Percentiles rank a stretch among this genome's conserved stretches.
These are phyloP conservation scores for Amphirosellinia nigrospora DNA, from an alignment of 495 filamentous ascomycete species.

Conservation along the genomic window DNA sequence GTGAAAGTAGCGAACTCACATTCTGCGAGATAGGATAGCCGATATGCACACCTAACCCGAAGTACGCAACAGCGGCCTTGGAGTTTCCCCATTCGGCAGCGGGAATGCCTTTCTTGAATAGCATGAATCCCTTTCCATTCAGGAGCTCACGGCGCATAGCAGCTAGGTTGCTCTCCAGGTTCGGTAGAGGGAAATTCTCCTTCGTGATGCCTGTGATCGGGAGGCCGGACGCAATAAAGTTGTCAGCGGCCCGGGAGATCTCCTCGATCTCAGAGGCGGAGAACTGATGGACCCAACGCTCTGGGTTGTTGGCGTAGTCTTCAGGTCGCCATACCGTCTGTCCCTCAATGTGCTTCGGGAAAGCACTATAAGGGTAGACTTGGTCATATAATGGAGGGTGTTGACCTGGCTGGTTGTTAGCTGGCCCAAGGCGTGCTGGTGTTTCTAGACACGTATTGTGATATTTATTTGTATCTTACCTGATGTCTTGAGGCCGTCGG, in stretches of 20 bases:
- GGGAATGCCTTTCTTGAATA: conserved; percentile 89
- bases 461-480: conserved; percentile 27
- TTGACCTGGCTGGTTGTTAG: conserved; percentile 61
- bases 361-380: conserved; percentile 71
- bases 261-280: conserved; percentile 70
- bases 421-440: background rate
- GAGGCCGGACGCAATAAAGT: conserved; percentile 64
- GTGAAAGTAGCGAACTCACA: conserved; percentile 32
- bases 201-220: conserved; percentile 79
- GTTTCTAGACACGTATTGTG: background rate
- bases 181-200: conserved; percentile 70
- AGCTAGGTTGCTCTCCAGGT: conserved; percentile 59
- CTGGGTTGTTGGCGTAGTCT: conserved; percentile 70
- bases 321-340: conserved; percentile 80
- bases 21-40: conserved; percentile 90
- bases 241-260: conserved; percentile 68
- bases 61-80: conserved; percentile 86
- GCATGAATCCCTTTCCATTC: conserved; percentile 85
- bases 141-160: conserved; percentile 71
- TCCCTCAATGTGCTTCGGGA: conserved; percentile 75
- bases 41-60: conserved; percentile 86
- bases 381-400: conserved; percentile 72
- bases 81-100: conserved; percentile 75
- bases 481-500: conserved; percentile 57
- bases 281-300: conserved; percentile 79